These are phyloP conservation scores for Sapria himalayana DNA, from an alignment of 345 rosid genomes.

Conservation along the genomic window DNA sequence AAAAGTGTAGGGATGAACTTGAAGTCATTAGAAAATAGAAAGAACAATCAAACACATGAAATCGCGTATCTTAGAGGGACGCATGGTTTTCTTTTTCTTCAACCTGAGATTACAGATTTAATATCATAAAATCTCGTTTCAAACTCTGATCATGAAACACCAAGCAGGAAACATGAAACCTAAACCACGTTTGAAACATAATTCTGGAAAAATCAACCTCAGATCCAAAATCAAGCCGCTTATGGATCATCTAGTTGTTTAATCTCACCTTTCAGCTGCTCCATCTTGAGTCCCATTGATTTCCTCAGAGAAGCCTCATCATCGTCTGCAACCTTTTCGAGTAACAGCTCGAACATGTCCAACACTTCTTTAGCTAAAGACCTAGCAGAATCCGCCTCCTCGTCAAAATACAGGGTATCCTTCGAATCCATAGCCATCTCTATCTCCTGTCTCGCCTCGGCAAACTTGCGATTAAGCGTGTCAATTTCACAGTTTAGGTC, in stretches of 20 bases:
- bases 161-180: too few relatives aligned
- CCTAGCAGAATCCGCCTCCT: slow-evolving; percentile 83
- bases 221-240: slow-evolving; percentile 8
- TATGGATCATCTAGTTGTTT: slow-evolving; percentile 55
- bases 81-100: too few relatives aligned
- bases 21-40: too few relatives aligned
- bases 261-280: slow-evolving; percentile 89
- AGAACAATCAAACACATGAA: too few relatives aligned
- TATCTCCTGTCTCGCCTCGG: slow-evolving; percentile 97
- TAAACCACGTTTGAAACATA: too few relatives aligned
- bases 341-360: slow-evolving; percentile 38
- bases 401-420: slow-evolving; percentile 81
- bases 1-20: too few relatives aligned
- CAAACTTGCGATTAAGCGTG: slow-evolving; percentile 71
- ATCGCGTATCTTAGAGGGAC: too few relatives aligned
- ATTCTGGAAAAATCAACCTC: not conserved
- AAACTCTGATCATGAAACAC: too few relatives aligned
- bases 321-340: slow-evolving; percentile 38
- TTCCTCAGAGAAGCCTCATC: slow-evolving; percentile 42
- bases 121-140: too few relatives aligned
- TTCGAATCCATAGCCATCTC: slow-evolving; percentile 94
- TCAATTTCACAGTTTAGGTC: slow-evolving; percentile 63
- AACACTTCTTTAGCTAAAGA: slow-evolving; percentile 47
- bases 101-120: too few relatives aligned
- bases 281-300: slow-evolving; percentile 94